Base-by-base conservation (phyloP, 129 eudicot genomes). In the Dittrichia graveolens region DNA sequence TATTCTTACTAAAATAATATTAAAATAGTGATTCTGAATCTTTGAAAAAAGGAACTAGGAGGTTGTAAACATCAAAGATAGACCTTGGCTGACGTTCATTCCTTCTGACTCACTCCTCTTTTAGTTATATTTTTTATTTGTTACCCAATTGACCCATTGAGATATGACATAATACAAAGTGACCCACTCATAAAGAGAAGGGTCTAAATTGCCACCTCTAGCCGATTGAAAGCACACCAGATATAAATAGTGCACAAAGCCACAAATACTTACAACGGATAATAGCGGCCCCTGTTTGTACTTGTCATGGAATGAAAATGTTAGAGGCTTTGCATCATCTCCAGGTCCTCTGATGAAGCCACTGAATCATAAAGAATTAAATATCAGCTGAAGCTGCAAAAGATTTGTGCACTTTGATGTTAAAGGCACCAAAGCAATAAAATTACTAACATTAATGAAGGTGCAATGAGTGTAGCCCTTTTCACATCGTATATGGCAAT, bases 281-380 rank as follows among this genome's bases (percentile, higher is more conserved):
- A 95, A 88, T 77, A 95, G 83, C 0, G 97, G 96, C 38, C 99
- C 97, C 77, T 88, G 94, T 72, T 94, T 90, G 72, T 83, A 90
- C 79, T 90, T 94, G 85, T 94, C 81, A 78, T 94, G 91, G 68
- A 94, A 94, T 47, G 99, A 83, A 80, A 95, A 85, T 14, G 96
- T 57, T 44, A 90, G 24, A 46, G 97, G 91, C 89, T 86, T 95
- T 46, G 87, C 85, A 73, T 83, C 83, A 53, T 95, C 91, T 52
- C 99, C 99, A 18, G 99, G 99, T 47, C 99, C 99, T 83, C 99
- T 83, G 54, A 94, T 86, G 81, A 95, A 95, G 68, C 99, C 99
- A 83, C 98, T 94, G 82, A 48, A 81, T 68, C 52, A 78, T 3
- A 49, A 60, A 15, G 16, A 72, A 57, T n/a, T 9, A 24, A 75